Evolutionary conservation across 345 rosid genomes (phyloP), one percentile per base, ranked within the genome.

Genomic region (Aquilaria malaccensis): DNA sequence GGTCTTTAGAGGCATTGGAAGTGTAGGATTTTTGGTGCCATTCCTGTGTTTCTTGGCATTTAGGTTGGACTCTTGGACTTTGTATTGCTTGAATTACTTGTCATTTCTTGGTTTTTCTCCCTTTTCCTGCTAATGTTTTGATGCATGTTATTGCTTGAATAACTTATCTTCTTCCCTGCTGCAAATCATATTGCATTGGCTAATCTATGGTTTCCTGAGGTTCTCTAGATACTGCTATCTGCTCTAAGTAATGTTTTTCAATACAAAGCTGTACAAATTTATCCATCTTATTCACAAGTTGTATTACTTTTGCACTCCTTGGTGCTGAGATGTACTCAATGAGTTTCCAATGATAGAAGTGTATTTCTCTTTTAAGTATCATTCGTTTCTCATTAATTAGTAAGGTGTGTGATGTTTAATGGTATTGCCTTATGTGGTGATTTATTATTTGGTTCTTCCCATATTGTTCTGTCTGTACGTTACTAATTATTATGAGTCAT

Each of bases 401-500:
- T 3, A 7, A 13, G 22, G 15, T 11, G 9, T 47, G 32, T 14
- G 49, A 48, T 57, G 53, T 56, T 29, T 33, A 12, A 33, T 4
- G 32, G n/a, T 50, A 46, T 9, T 41, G 54, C 50, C 14, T 50
- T 58, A 30, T 11, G 22, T 59, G 45, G 57, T 30, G 22, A 10
- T 10, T 7, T 30, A 2, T 30, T 63, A 50, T 50, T 59, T 55
- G 13, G 33, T 15, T 33, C 57, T 62, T 68, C 70, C 59, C 59
- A 62, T 74, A 63, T 62, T 57, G 22, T 43, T 50, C 3, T 2
- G 2, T 10, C 43, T 11, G 41, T 49, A 30, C 12, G 69, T 55
- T 70, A 45, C 64, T 72, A 41, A 66, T 41, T 56, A 14, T 31
- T 52, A 58, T 51, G 14, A 11, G 61, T 60, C 3, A 59, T n/a